Evolutionary conservation across 2,329 filamentous ascomycete genomes (phyloP), one percentile per base, ranked within the genome.

Genomic region (Capronia coronata): DNA sequence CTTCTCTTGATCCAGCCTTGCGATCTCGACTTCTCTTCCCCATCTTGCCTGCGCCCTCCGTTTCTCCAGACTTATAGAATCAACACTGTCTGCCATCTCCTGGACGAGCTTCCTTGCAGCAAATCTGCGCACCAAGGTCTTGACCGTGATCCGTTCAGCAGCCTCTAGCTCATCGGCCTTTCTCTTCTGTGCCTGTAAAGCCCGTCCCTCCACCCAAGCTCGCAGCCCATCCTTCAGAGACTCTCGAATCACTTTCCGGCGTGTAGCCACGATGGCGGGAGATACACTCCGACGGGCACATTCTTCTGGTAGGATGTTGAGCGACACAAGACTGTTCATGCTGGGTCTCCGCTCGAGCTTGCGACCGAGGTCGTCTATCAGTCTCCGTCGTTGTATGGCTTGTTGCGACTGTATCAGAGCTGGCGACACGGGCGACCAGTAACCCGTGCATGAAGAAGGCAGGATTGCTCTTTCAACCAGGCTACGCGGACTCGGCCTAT

Each of bases 201-300:
- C 59, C 13, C 58, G 52, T n/a, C 51, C 68, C 54, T 69, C 82
- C 2, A 87, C 74, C 80, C 82, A 86, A 10, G 74, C 72, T 30
- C 82, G 68, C 52, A 87, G 65, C 13, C 75, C 75, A 60, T 87
- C 83, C 63, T 86, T 86, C 37, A 87, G 71, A 52, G 74, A 73
- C 67, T 86, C 82, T 58, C 76, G 76, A 67, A 87, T 83, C 13
- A 87, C 73, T 10, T 75, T 76, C 48, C 78, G 72, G 61, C 78
- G 78, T 56, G 74, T 74, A 22, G 79, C 80, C n/a, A 85, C 76
- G 27, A 86, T 67, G 0, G 71, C 75, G 0, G 82, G 82, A 0
- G 80, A 77, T 1, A 84, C 70, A 23, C 42, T 53, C n/a, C 42
- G 46, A 6, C 52, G 43, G n/a, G 35, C 30, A 61, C 63, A 63